Conservation (phyloP, 1,139 yeast genomes). For the Yamadazyma epiphylla region DNA sequence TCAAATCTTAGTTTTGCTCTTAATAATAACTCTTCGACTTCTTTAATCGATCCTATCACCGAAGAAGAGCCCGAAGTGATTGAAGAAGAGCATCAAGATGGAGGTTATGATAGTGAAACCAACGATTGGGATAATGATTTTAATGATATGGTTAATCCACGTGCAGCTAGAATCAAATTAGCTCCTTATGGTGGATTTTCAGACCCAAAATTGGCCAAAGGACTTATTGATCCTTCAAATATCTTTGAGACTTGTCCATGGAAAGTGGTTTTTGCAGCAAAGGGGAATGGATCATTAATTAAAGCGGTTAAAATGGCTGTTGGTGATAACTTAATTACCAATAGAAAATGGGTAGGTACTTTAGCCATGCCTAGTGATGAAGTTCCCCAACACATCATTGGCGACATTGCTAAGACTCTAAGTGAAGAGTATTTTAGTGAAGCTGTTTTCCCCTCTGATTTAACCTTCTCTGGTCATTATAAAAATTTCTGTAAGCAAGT, state of each 20-base stretch:
- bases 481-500: constrained; percentile 88
- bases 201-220: constrained; percentile 44
- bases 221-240: constrained; percentile 43
- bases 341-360: constrained; percentile 80
- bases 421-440: constrained; percentile 49
- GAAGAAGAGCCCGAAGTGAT: constrained; percentile 19
- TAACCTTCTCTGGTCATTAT: constrained; percentile 85
- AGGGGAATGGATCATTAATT: constrained; percentile 84
- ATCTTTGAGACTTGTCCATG: constrained; percentile 74
- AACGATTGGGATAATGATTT: constrained; percentile 21
- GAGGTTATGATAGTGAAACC: constrained; percentile 18
- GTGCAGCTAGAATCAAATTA: constrained; percentile 26
- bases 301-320: constrained; percentile 76
- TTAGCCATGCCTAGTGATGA: constrained; percentile 88
- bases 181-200: constrained; percentile 83
- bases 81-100: not conserved
- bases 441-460: constrained; percentile 72
- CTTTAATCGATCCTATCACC: constrained; percentile 20
- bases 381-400: constrained; percentile 54
- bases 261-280: constrained; percentile 63
- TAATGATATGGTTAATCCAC: constrained; percentile 28
- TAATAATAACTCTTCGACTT: constrained; percentile 27
- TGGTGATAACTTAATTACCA: constrained; percentile 42
- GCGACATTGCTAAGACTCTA: constrained; percentile 44
- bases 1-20: constrained; percentile 20